Evolutionary conservation across 1,139 yeast species (phyloP), one percentile per base, ranked within the genome.

Genomic region (Meyerozyma smithsonii): DNA sequence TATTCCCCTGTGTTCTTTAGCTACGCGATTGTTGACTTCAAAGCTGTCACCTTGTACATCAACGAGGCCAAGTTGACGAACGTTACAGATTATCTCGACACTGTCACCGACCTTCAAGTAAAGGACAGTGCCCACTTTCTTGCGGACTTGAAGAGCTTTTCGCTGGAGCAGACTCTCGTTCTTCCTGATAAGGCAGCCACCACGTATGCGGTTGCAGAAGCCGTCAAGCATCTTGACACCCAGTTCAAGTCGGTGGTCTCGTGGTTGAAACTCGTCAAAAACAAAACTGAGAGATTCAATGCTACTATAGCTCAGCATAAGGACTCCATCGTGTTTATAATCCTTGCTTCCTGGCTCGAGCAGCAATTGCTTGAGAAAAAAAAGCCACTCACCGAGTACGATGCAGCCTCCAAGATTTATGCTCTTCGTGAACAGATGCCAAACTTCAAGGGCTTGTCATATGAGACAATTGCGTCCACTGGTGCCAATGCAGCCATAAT

Each of bases 401-500:
- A 70, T 33, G 76, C 73, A 3, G 70, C 74, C 8, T 61, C 64
- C 38, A 70, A 71, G 42, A 65, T 70, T 3, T 69, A 58, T 39
- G 47, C 64, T 11, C 71, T 72, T 30, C 56, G 82, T 38, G 47
- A 59, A 4, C 55, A 58, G 34, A 55, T 74, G 40, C 72, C 76
- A 1, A 62, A 74, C 45, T 77, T 72, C 50, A 69, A 69, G 47
- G 79, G 80, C 0, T 61, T 74, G 23, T 73, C 80, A 1, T 77
- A 74, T 49, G 78, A 69, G 39, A 72, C 80, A 1, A 77, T 77
- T 30, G 70, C 79, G 1, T 72, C 80, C 5, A 54, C 77, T 1
- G 83, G 82, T 2, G 54, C 79, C 8, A 77, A 77, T 50, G 75
- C 76, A 2, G 70, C 82, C 1, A 64, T 77, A 25, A 73, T 76